Conservation (phyloP, 768 basidiomycete species). For the Astraeus odoratus region DNA sequence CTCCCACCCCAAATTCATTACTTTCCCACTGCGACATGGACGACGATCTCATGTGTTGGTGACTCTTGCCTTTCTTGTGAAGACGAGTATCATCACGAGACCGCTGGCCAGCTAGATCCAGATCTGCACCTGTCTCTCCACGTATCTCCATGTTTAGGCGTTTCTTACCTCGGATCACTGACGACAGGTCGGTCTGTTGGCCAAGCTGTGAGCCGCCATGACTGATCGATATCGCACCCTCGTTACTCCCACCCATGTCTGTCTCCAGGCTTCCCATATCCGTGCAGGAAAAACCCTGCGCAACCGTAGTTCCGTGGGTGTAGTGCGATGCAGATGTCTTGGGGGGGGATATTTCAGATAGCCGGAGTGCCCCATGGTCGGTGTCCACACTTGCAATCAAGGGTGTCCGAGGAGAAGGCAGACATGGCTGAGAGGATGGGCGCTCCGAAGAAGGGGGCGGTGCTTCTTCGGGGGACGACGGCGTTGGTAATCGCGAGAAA, state of each 20-base stretch:
- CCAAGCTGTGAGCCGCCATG: constrained; percentile 13
- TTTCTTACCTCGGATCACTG: constrained; percentile 41
- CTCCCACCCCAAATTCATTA: too few relatives aligned
- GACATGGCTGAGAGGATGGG: too few relatives aligned
- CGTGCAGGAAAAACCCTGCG: too few relatives aligned
- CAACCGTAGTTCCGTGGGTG: too few relatives aligned
- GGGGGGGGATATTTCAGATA: constrained; percentile 52
- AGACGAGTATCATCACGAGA: background rate
- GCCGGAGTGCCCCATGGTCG: constrained; percentile 27
- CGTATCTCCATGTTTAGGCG: constrained; percentile 33
- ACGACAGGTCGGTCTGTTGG: constrained; percentile 25
- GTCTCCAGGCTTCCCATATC: too few relatives aligned
- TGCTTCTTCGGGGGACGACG: background rate
- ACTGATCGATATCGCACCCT: too few relatives aligned
- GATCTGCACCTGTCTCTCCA: background rate
- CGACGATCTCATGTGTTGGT: background rate
- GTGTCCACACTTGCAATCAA: background rate
- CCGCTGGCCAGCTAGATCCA: background rate
- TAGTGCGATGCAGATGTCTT: too few relatives aligned
- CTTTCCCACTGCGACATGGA: background rate
- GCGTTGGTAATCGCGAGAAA: constrained; percentile 1
- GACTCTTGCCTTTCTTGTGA: background rate
- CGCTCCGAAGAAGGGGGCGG: background rate
- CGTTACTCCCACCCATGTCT: too few relatives aligned
- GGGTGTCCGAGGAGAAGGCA: background rate